phyloP scores from a whole-genome alignment of 768 basidiomycete genomes.

The Suillus plorans region DNA sequence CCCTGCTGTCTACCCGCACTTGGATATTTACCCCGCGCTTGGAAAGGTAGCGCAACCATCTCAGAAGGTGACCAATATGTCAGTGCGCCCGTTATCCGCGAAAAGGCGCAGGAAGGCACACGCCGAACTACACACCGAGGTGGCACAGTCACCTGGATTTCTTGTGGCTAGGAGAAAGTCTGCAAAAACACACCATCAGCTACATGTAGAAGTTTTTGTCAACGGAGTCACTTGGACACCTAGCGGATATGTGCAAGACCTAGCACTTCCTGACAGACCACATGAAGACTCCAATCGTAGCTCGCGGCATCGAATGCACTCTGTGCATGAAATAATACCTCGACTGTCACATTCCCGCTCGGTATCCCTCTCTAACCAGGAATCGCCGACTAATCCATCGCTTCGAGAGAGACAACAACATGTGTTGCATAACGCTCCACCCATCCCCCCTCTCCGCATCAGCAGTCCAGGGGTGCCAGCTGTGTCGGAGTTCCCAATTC shows the following conservation, averaged over 20 bases:
- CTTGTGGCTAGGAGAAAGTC: slow-evolving; percentile 1
- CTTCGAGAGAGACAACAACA: not conserved
- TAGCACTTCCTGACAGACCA: slow-evolving; percentile 8
- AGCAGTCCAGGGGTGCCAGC: slow-evolving; percentile 18
- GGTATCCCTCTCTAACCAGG: slow-evolving; percentile 13
- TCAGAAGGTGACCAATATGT: not conserved
- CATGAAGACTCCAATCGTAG: slow-evolving; percentile 5
- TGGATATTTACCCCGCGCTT: slow-evolving; percentile 22
- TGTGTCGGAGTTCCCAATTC: slow-evolving; percentile 21
- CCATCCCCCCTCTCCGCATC: slow-evolving; percentile 18
- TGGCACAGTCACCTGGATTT: slow-evolving; percentile 9
- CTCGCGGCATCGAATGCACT: not conserved
- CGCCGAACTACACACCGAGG: slow-evolving; percentile 17
- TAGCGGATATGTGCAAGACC: slow-evolving; percentile 24
- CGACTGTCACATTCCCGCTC: slow-evolving; percentile 17
- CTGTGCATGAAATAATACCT: not conserved
- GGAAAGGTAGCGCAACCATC: not conserved
- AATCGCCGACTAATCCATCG: slow-evolving; percentile 7
- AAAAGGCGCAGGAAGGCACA: slow-evolving; percentile 22
- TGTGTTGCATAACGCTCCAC: slow-evolving; percentile 4
- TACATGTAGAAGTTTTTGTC: slow-evolving; percentile 34
- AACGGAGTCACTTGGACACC: slow-evolving; percentile 28
- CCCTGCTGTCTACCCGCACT: slow-evolving; percentile 23
- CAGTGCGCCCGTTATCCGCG: slow-evolving; percentile 5
- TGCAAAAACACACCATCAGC: slow-evolving; percentile 35